Base-by-base conservation (phyloP, 208 protist genomes). In the Acanthamoeba quina region DNA sequence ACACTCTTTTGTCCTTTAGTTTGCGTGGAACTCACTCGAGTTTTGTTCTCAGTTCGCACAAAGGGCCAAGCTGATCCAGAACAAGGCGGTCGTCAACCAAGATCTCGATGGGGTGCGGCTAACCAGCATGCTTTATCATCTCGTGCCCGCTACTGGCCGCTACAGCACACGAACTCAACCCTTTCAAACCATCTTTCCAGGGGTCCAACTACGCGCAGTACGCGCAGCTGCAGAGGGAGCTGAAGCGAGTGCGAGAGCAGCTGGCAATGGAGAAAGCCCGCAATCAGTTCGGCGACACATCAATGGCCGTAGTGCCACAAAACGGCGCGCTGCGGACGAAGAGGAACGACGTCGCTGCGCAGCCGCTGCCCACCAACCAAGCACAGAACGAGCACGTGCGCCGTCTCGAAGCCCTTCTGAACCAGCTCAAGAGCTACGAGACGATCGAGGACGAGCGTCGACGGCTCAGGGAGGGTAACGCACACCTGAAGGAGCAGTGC, bases 11-110 rank as follows among this genome's bases (percentile, higher is more conserved):
- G 0, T 64, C 26, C 58, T 64, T 64, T 11, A 10, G 15, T 64
- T 21, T 5, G 41, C 2, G 41, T 47, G 56, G 21, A 1, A 60
- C 49, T 92, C 17, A 60, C 64, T 92, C 41, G n/a, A n/a, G n/a
- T n/a, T 3, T 49, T 4, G 11, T 78, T 24, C 60, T 41, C 17
- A 92, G 80, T 94, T 94, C 76, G 92, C 92, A 4, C 78, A 90
- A 34, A 15, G 91, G 31, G 95, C 95, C 58, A 96, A 96, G 72
- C 2, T 96, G 64, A 96, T 96, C 41, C 66, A 76, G 19, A 96
- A 96, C 56, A 95, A 95, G 62, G 94, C 94, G 2, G 88, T 95
- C 10, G 88, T 95, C 78, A 95, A 95, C 49, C 49, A 95, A 37
- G 94, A 95, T 44, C 11, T 54, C 31, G 74, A 41, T 24, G 91